Percentiles rank a stretch among this genome's conserved stretches.
These are phyloP conservation scores for Eucalyptus decipiens DNA, from an alignment of 345 rosid genomes.

Conservation along the genomic window DNA sequence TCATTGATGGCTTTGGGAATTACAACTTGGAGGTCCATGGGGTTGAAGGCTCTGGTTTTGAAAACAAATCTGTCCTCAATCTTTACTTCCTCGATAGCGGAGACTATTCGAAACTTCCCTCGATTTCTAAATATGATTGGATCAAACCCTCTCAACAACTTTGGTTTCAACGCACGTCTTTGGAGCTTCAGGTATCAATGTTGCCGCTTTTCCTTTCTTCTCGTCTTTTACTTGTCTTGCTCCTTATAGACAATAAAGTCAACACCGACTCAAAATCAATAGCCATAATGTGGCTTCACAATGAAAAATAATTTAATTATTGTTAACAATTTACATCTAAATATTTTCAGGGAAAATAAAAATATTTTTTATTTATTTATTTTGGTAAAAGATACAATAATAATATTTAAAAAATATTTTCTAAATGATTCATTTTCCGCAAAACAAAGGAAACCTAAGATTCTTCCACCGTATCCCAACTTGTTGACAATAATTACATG, in stretches of 20 bases:
- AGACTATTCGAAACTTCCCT: conserved; percentile 47
- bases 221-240: not conserved
- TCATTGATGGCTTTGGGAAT: conserved; percentile 87
- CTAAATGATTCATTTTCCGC: no score
- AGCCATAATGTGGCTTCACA: not conserved
- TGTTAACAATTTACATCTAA: no score
- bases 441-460: not conserved
- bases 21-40: conserved; percentile 77
- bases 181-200: conserved; percentile 43
- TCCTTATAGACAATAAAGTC: not conserved
- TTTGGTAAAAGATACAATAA: no score
- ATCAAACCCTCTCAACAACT: conserved; percentile 74
- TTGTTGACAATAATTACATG: not conserved
- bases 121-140: conserved; percentile 69
- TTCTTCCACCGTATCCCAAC: not conserved
- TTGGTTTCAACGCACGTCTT: conserved; percentile 78
- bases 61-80: conserved; percentile 73
- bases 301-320: no score
- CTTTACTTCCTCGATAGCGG: conserved; percentile 83
- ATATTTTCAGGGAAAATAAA: no score
- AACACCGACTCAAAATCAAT: not conserved
- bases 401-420: no score
- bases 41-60: conserved; percentile 46
- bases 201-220: not conserved
- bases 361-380: no score